Percentiles rank a stretch among this genome's conserved stretches.
Conservation (phyloP, 2,329 filamentous ascomycete species). For the Fusarium sp. region DNA sequence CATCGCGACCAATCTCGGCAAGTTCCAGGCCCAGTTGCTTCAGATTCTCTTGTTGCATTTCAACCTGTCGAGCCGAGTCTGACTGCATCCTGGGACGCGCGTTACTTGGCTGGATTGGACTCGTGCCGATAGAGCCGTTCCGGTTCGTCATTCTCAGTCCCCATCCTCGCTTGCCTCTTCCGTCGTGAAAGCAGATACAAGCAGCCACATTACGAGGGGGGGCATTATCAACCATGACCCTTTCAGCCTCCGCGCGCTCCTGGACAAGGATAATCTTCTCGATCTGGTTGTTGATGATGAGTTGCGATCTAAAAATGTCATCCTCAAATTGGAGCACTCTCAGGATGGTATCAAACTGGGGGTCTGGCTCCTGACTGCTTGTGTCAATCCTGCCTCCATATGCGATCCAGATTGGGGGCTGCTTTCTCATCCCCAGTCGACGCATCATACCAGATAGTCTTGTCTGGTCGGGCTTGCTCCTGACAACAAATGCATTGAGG, state of each 20-base stretch:
- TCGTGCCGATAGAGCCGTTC: constrained; percentile 53
- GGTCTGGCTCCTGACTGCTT: constrained; percentile 71
- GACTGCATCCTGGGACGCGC: constrained; percentile 77
- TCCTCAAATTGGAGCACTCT: constrained; percentile 83
- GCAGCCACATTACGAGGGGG: constrained; percentile 73
- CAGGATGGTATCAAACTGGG: constrained; percentile 76
- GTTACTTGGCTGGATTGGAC: constrained; percentile 55
- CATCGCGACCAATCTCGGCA: constrained; percentile 58
- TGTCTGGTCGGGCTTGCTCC: constrained; percentile 76
- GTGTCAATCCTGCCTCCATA: constrained; percentile 50
- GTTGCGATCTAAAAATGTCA: constrained; percentile 75
- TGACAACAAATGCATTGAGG: constrained; percentile 82
- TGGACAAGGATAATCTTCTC: constrained; percentile 85
- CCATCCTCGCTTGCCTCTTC: constrained; percentile 58
- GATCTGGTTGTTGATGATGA: constrained; percentile 82
- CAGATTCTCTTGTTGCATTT: constrained; percentile 58
- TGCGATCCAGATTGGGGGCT: constrained; percentile 52
- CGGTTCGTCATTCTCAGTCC: constrained; percentile 65
- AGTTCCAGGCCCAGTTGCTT: constrained; percentile 64
- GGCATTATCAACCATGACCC: constrained; percentile 70
- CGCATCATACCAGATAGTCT: constrained; percentile 72
- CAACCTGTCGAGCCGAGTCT: constrained; percentile 72
- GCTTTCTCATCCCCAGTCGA: constrained; percentile 60
- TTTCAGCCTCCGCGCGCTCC: constrained; percentile 69
- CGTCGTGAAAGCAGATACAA: constrained; percentile 74